Evolutionary conservation across 768 basidiomycete species (phyloP).

Genomic region (Lyophyllum shimeji): DNA sequence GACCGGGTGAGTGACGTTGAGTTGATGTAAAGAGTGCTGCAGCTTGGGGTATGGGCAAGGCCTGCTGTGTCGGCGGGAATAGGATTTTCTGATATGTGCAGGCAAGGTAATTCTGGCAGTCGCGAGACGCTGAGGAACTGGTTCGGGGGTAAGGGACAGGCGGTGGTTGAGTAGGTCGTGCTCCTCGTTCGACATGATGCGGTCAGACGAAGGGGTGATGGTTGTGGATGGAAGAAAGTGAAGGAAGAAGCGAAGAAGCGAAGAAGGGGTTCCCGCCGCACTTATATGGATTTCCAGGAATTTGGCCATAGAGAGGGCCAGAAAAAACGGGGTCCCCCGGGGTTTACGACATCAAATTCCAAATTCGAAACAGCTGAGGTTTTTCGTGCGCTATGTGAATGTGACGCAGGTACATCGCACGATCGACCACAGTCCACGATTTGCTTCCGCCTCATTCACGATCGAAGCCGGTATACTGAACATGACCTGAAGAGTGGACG

Average conservation of each 20-base stretch:
- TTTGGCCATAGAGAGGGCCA: slow-evolving; percentile 1
- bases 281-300: not conserved
- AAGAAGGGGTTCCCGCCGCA: slow-evolving; percentile 1
- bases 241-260: not conserved
- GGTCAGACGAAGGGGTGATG: not conserved
- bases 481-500: not conserved
- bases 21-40: slow-evolving; percentile 1
- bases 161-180: not conserved
- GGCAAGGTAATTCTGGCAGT: not conserved
- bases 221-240: slow-evolving; percentile 1
- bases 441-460: slow-evolving; percentile 2
- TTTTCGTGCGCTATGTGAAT: not conserved
- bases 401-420: not conserved
- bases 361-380: too few species aligned
- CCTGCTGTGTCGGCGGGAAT: not conserved
- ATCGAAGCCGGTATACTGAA: not conserved
- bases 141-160: not conserved
- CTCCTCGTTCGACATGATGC: slow-evolving; percentile 5
- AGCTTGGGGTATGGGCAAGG: slow-evolving; percentile 1
- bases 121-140: not conserved
- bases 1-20: slow-evolving; percentile 7
- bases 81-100: not conserved
- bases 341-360: not conserved
- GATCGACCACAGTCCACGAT: not conserved
- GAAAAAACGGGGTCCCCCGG: not conserved